These are phyloP conservation scores for Celoporthe dispersa DNA, from an alignment of 2,329 filamentous ascomycete species.

Conservation along the genomic window DNA sequence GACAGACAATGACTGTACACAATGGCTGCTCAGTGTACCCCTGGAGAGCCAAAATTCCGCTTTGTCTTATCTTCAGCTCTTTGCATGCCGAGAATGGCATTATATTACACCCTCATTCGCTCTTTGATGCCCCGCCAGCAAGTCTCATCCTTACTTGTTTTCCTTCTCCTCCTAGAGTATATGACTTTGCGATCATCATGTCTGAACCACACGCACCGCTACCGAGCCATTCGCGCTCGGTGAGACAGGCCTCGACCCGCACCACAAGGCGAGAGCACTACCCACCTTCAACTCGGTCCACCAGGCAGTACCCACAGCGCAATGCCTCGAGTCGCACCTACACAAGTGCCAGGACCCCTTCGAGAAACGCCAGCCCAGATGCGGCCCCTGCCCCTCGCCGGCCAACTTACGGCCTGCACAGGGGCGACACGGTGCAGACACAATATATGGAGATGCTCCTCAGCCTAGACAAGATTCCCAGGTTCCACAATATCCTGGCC, in stretches of 20 bases:
- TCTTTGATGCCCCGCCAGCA: neutral
- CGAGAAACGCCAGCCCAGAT: neutral
- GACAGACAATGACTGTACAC: neutral
- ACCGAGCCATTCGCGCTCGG: neutral
- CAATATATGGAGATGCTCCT: slow-evolving; percentile 53
- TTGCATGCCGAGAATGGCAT: neutral
- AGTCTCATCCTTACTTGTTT: neutral
- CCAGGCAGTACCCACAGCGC: neutral
- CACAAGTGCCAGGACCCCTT: slow-evolving; percentile 21
- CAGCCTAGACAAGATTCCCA: slow-evolving; percentile 49
- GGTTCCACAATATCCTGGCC: slow-evolving; percentile 49
- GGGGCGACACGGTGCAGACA: slow-evolving; percentile 36
- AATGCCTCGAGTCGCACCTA: slow-evolving; percentile 2
- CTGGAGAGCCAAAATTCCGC: neutral
- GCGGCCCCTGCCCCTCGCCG: neutral
- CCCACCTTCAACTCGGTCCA: neutral
- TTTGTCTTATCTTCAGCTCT: neutral
- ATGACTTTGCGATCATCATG: slow-evolving; percentile 2
- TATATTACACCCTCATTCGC: neutral
- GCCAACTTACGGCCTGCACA: slow-evolving; percentile 17
- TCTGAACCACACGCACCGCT: neutral
- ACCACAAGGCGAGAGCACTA: neutral
- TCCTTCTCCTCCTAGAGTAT: neutral
- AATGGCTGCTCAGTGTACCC: neutral
- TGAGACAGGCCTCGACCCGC: neutral